phyloP scores from a whole-genome alignment of 2,329 filamentous ascomycete genomes.

The Phaeosphaeria sp. region DNA sequence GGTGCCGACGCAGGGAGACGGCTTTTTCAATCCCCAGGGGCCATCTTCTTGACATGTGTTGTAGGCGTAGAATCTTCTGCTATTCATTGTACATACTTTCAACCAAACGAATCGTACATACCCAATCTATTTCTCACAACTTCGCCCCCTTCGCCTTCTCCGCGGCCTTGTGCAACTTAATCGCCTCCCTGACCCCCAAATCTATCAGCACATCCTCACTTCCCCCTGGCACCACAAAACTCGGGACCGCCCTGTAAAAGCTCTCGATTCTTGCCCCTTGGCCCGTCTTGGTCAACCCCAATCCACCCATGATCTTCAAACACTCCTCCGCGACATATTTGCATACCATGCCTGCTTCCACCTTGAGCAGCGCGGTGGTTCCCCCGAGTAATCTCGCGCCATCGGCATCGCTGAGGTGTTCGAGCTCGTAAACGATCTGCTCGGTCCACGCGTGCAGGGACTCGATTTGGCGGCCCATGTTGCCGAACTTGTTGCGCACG shows the following conservation, averaged over 20 bases:
- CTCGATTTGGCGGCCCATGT: conserved; percentile 38
- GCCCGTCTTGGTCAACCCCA: conserved; percentile 36
- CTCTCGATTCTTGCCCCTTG: conserved; percentile 36
- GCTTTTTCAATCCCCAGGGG: conserved; percentile 18
- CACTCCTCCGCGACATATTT: conserved; percentile 37
- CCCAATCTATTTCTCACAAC: conserved; percentile 11
- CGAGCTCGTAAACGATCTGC: conserved; percentile 36
- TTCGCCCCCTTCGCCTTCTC: conserved; percentile 28
- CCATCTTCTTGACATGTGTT: not conserved
- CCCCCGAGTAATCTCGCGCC: conserved; percentile 28
- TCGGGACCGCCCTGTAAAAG: conserved; percentile 32
- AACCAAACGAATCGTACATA: not conserved
- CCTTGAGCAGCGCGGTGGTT: conserved; percentile 33
- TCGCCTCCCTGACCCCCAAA: conserved; percentile 37
- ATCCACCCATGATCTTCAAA: conserved; percentile 34
- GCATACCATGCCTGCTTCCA: conserved; percentile 31
- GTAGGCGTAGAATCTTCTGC: not conserved
- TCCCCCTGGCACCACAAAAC: conserved; percentile 33
- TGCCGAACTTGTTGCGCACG: conserved; percentile 40
- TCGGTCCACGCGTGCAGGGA: conserved; percentile 37
- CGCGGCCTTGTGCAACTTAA: conserved; percentile 33
- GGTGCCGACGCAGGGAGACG: conserved; percentile 16
- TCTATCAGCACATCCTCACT: conserved; percentile 39
- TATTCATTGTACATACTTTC: not conserved
- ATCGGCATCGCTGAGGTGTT: conserved; percentile 26